phyloP scores from a whole-genome alignment of 2,329 filamentous ascomycete genomes.

The Huntiella bhutanensis region DNA sequence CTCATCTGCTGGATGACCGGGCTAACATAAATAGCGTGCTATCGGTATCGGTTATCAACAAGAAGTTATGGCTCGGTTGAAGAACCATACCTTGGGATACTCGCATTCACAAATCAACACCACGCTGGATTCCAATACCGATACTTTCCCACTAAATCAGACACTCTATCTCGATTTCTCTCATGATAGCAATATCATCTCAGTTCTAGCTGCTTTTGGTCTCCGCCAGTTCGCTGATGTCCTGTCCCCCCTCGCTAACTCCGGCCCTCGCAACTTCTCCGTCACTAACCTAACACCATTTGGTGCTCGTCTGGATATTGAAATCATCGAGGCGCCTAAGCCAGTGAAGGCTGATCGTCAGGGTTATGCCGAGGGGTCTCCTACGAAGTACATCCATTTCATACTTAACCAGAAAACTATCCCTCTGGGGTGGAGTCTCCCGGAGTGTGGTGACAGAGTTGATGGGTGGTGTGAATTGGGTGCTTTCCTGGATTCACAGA shows the following conservation, averaged over 20 bases:
- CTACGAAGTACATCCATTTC: slow-evolving; percentile 54
- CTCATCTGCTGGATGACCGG: background rate
- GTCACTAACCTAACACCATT: slow-evolving; percentile 53
- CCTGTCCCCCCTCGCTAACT: slow-evolving; percentile 36
- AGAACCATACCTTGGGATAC: slow-evolving; percentile 44
- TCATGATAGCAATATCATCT: slow-evolving; percentile 57
- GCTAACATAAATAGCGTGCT: slow-evolving; percentile 28
- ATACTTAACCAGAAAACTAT: slow-evolving; percentile 56
- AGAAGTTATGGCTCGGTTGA: slow-evolving; percentile 51
- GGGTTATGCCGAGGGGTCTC: slow-evolving; percentile 24
- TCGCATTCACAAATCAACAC: slow-evolving; percentile 43
- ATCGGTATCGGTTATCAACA: slow-evolving; percentile 57
- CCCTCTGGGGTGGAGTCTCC: slow-evolving; percentile 46
- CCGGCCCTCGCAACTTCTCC: slow-evolving; percentile 40
- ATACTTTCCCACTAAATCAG: slow-evolving; percentile 57
- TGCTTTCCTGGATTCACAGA: slow-evolving; percentile 45
- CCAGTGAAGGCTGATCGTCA: slow-evolving; percentile 38
- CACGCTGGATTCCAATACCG: slow-evolving; percentile 48
- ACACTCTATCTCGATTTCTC: slow-evolving; percentile 59
- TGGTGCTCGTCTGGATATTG: slow-evolving; percentile 53
- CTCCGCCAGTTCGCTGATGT: slow-evolving; percentile 46
- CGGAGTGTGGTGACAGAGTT: slow-evolving; percentile 43
- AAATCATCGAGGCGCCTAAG: slow-evolving; percentile 48
- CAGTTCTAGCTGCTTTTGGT: slow-evolving; percentile 53
- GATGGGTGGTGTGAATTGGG: slow-evolving; percentile 64